Evolutionary conservation across 176 grass and related monocot species (phyloP), one percentile per base, ranked within the genome.

Genomic region (Neostapfia colusana): DNA sequence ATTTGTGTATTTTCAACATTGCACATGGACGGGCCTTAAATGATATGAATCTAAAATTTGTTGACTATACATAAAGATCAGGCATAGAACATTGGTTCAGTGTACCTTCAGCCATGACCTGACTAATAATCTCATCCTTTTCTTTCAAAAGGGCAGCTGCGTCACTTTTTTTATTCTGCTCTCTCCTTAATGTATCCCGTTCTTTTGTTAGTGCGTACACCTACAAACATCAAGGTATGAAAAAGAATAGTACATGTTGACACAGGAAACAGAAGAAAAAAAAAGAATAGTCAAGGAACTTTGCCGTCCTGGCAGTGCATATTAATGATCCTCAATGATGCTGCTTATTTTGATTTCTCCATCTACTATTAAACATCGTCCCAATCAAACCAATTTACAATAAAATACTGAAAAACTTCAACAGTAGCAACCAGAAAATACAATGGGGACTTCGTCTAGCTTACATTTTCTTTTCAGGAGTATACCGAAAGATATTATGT

Each of bases 71-170:
- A 84, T 72, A 79, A 34, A 59, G 23, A 77, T 60, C 44, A 84
- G 27, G 9, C 12, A 70, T 42, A 54, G 53, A 82, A 65, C 4
- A 23, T 68, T 37, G 7, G 49, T 81, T 70, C 27, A 65, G 39
- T 72, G 38, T 94, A 95, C 96, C 96, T 99, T 99, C 96, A 81
- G 96, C 96, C 96, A 99, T 99, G 72, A 99, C 96, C 87, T 99
- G 96, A 90, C 38, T 95, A 74, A 99, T 99, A 73, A 99, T 99
- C 80, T 95, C 96, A 75, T 99, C 96, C 79, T 99, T 99, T 76
- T 99, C 96, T 95, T 99, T 99, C 87, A 99, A 90, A 90, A 99
- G 96, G 83, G 96, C 87, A 81, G 92, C 78, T 75, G 92, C 96
- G 15, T 99, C 96, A 46, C 89, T 99, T 84, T 99, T 99, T 73